phyloP scores from a whole-genome alignment of 805 yeast species.

The Torulaspora quercuum region DNA sequence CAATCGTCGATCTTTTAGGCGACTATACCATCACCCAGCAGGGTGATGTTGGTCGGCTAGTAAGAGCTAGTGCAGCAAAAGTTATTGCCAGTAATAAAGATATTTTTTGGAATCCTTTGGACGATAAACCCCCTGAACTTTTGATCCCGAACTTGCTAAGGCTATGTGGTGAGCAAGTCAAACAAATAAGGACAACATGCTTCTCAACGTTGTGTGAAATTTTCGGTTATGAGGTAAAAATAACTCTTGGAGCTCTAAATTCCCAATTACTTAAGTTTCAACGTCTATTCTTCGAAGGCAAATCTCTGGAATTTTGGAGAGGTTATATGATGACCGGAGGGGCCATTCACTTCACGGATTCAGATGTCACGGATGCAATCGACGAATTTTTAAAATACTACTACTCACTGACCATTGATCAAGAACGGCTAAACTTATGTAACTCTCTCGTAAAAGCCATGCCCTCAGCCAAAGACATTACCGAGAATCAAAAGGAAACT shows the following conservation, averaged over 20 bases:
- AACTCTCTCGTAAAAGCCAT: constrained; percentile 23
- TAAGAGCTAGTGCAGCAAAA: constrained; percentile 47
- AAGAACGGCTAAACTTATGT: constrained; percentile 14
- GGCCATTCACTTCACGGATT: constrained; percentile 49
- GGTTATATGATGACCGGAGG: constrained; percentile 57
- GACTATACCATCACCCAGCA: constrained; percentile 77
- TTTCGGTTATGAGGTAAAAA: constrained; percentile 3
- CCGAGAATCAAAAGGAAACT: constrained; percentile 6
- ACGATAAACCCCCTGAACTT: not conserved
- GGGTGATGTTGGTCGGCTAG: constrained; percentile 89
- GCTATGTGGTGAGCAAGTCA: constrained; percentile 62
- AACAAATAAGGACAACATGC: constrained; percentile 43
- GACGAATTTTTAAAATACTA: constrained; percentile 38
- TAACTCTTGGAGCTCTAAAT: constrained; percentile 27
- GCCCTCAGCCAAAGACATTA: constrained; percentile 20
- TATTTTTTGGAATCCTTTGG: constrained; percentile 7
- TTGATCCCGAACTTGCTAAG: constrained; percentile 45
- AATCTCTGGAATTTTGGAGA: constrained; percentile 46
- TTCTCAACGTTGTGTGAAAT: constrained; percentile 19
- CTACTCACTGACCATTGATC: constrained; percentile 14
- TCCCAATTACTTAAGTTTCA: constrained; percentile 23
- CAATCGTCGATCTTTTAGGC: constrained; percentile 45
- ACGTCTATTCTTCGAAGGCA: constrained; percentile 10
- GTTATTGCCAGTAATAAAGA: constrained; percentile 13
- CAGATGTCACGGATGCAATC: constrained; percentile 44